phyloP scores from a whole-genome alignment of 208 protist species.

The Strigomonas oncopelti region DNA sequence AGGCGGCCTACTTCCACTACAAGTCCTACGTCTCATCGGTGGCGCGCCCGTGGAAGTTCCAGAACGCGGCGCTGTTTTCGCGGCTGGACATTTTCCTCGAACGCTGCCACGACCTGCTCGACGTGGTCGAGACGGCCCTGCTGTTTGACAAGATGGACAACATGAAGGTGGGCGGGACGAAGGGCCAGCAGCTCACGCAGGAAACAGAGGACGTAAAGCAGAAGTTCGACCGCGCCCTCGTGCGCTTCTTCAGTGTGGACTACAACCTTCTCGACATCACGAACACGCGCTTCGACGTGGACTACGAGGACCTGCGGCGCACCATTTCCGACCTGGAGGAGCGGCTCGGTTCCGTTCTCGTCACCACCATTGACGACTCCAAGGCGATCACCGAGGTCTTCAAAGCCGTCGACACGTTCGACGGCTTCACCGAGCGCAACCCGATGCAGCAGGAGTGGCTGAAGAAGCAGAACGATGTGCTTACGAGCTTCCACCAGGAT shows the following conservation, averaged over 20 bases:
- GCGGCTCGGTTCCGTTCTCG: conserved; percentile 89
- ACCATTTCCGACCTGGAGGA: conserved; percentile 90
- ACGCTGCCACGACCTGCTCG: conserved; percentile 94
- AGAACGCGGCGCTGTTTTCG: conserved; percentile 93
- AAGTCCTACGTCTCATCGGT: conserved; percentile 84
- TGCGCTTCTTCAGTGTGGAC: conserved; percentile 79
- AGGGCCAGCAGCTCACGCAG: conserved; percentile 84
- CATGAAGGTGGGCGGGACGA: conserved; percentile 94
- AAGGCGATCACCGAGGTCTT: conserved; percentile 91
- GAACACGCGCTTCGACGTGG: conserved; percentile 90
- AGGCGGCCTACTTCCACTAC: conserved; percentile 92
- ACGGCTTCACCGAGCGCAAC: conserved; percentile 91
- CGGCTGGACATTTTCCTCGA: conserved; percentile 95
- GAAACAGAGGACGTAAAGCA: conserved; percentile 89
- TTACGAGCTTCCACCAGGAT: conserved; percentile 83
- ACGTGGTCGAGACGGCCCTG: conserved; percentile 91
- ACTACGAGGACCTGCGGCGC: conserved; percentile 88
- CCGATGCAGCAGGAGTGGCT: conserved; percentile 93
- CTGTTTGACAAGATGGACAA: conserved; percentile 96
- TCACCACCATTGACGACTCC: conserved; percentile 92
- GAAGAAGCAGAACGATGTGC: conserved; percentile 88
- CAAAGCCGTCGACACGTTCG: conserved; percentile 96
- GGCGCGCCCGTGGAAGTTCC: conserved; percentile 91
- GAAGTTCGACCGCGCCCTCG: conserved; percentile 74
- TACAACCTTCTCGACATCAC: conserved; percentile 96